Conservation (phyloP, 805 yeast species). For the Dipodascopsis tothii region DNA sequence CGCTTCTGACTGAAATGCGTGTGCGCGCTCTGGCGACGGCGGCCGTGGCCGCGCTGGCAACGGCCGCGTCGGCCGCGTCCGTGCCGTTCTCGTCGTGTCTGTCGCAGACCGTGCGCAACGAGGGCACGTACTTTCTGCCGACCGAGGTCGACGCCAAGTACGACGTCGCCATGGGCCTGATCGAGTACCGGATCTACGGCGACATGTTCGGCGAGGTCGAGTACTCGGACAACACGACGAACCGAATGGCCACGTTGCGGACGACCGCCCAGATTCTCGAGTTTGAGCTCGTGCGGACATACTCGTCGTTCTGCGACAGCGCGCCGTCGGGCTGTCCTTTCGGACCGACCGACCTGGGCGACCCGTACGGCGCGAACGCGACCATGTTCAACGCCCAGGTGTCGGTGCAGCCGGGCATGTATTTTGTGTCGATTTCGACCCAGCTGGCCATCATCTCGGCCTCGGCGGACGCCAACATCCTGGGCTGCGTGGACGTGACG, state of each 20-base stretch:
- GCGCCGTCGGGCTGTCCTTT: constrained; percentile 27
- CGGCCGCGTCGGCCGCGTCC: constrained; percentile 8
- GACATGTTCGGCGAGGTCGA: constrained; percentile 16
- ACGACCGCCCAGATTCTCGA: constrained; percentile 24
- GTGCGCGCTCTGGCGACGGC: too few relatives aligned
- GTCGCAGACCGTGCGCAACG: constrained; percentile 3
- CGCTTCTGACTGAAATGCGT: too few relatives aligned
- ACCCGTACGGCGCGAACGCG: too few relatives aligned
- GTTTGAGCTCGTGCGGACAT: constrained; percentile 19
- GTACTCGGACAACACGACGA: constrained; percentile 14
- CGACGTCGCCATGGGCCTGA: constrained; percentile 6
- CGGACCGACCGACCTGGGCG: constrained; percentile 22
- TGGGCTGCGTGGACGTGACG: constrained; percentile 44
- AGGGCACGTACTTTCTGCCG: constrained; percentile 19
- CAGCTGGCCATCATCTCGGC: constrained; percentile 27
- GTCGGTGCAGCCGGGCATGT: constrained; percentile 4
- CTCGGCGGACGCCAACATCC: constrained; percentile 22
- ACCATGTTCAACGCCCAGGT: constrained; percentile 6
- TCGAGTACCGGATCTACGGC: constrained; percentile 12
- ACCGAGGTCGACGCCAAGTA: constrained; percentile 14
- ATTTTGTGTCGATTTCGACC: constrained; percentile 24
- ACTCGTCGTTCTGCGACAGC: constrained; percentile 26
- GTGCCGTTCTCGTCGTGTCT: constrained; percentile 13
- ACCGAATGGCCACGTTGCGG: constrained; percentile 26
- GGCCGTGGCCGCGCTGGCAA: too few relatives aligned